Evolutionary conservation across 495 filamentous ascomycete species (phyloP).

Genomic region (Neurospora pannonica): DNA sequence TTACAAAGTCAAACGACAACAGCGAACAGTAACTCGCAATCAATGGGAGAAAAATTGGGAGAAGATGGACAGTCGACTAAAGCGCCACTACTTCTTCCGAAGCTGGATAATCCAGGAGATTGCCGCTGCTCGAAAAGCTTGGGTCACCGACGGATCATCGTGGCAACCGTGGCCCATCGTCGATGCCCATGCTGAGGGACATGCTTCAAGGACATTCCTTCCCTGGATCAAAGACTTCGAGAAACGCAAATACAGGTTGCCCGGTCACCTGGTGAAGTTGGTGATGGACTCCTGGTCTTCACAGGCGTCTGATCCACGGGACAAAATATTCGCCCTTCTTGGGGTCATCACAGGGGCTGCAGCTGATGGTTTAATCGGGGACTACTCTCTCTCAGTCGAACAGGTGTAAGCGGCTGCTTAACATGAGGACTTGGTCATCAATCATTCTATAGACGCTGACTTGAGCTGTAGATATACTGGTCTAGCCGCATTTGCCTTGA

Average conservation of each 20-base stretch:
- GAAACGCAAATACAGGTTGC: slow-evolving; percentile 8
- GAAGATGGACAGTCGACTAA: slow-evolving; percentile 5
- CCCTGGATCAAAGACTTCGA: slow-evolving; percentile 9
- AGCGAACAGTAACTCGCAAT: background rate
- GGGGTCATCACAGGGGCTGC: slow-evolving; percentile 12
- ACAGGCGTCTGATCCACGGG: slow-evolving; percentile 16
- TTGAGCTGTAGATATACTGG: slow-evolving; percentile 8
- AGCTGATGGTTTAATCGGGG: slow-evolving; percentile 9
- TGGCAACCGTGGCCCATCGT: slow-evolving; percentile 11
- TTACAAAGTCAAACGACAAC: background rate
- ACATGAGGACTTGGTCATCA: background rate
- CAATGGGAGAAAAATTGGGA: slow-evolving; percentile 9
- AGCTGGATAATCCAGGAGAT: slow-evolving; percentile 20
- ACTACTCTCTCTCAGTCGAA: slow-evolving; percentile 13
- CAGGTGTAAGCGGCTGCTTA: slow-evolving; percentile 3
- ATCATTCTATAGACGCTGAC: background rate
- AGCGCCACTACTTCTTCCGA: slow-evolving; percentile 14
- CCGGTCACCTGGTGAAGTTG: slow-evolving; percentile 9
- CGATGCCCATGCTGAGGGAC: background rate
- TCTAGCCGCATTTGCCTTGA: slow-evolving; percentile 8
- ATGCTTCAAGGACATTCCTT: slow-evolving; percentile 4
- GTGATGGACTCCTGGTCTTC: slow-evolving; percentile 14
- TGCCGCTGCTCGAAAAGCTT: slow-evolving; percentile 9
- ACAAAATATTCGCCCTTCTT: slow-evolving; percentile 22
- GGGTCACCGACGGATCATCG: slow-evolving; percentile 10